Conservation (phyloP, 2,329 filamentous ascomycete species). For the Trematosphaeria pertusa region DNA sequence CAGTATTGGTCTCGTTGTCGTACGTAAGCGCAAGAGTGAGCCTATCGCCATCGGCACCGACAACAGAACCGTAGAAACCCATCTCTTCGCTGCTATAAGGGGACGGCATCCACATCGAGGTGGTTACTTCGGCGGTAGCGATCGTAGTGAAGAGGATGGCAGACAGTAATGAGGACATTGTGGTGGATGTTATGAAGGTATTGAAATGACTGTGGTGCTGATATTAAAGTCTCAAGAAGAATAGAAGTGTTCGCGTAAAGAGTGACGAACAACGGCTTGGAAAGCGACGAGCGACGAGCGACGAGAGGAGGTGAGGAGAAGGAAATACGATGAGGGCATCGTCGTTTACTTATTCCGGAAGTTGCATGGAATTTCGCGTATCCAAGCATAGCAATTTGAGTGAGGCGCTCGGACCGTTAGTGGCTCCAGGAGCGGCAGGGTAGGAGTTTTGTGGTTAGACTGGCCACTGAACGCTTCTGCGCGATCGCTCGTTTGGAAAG, state of each 20-base stretch:
- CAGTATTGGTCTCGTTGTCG: conserved; percentile 7
- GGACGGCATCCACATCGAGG: conserved; percentile 36
- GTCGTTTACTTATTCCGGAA: conserved; percentile 15
- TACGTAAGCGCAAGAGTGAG: conserved; percentile 25
- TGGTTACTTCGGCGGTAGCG: conserved; percentile 35
- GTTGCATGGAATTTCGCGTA: neutral
- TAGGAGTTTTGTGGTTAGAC: neutral
- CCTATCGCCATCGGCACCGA: conserved; percentile 25
- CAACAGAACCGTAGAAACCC: conserved; percentile 29
- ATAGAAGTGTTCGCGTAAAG: conserved; percentile 6
- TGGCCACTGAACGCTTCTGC: neutral
- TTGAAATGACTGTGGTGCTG: conserved; percentile 3
- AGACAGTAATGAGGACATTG: conserved; percentile 32
- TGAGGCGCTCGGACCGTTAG: neutral
- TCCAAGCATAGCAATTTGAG: neutral
- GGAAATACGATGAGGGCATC: conserved; percentile 6
- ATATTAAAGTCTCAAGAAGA: conserved; percentile 7
- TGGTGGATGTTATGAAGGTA: conserved; percentile 4
- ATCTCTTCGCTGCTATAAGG: conserved; percentile 11
- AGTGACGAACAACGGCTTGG: conserved; percentile 15
- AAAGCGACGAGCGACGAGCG: neutral
- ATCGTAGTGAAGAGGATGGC: conserved; percentile 27
- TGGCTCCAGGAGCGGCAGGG: neutral
- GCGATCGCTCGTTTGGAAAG: conserved; percentile 4
- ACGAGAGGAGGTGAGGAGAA: conserved; percentile 10